A percentile compares a stretch with the other conserved stretches of the same genome.
Evolutionary conservation across 2,329 filamentous ascomycete species (phyloP).

Genomic region (Ilyonectria mors-panacis): DNA sequence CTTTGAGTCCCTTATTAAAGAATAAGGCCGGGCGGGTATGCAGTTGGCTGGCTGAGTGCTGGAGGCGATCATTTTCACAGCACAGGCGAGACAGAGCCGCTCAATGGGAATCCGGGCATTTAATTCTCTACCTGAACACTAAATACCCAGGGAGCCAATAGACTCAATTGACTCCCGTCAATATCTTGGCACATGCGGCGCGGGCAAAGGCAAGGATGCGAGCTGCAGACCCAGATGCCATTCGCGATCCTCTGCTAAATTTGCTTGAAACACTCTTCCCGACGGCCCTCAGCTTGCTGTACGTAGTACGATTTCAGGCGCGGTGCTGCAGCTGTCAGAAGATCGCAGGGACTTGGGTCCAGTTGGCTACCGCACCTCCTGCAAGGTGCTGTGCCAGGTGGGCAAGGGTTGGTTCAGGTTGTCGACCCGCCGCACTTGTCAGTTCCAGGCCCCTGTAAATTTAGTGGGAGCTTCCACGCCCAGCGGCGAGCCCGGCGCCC

Average conservation of each 20-base stretch:
- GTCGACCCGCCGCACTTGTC: constrained; percentile 26
- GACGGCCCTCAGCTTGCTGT: constrained; percentile 14
- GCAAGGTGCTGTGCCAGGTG: constrained; percentile 6
- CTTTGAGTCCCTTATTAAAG: neutral
- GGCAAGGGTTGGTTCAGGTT: neutral
- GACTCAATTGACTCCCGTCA: no score
- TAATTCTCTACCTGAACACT: neutral
- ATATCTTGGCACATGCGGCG: neutral
- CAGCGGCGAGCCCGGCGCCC: neutral
- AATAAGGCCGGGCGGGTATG: neutral
- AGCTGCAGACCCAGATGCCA: neutral
- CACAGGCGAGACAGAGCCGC: neutral
- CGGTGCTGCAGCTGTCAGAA: constrained; percentile 25
- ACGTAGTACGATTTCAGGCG: constrained; percentile 8
- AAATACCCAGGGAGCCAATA: neutral
- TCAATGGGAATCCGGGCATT: no score
- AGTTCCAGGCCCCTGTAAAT: constrained; percentile 23
- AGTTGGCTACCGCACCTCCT: constrained; percentile 5
- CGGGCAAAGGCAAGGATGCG: neutral
- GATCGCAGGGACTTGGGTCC: constrained; percentile 4
- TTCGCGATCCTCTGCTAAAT: constrained; percentile 8
- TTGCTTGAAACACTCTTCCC: constrained; percentile 19
- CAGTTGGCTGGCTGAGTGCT: neutral
- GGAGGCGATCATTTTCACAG: neutral
- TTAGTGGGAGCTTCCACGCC: neutral